phyloP scores from a whole-genome alignment of 306 rosid genomes.

The Trifolium fragiferum region DNA sequence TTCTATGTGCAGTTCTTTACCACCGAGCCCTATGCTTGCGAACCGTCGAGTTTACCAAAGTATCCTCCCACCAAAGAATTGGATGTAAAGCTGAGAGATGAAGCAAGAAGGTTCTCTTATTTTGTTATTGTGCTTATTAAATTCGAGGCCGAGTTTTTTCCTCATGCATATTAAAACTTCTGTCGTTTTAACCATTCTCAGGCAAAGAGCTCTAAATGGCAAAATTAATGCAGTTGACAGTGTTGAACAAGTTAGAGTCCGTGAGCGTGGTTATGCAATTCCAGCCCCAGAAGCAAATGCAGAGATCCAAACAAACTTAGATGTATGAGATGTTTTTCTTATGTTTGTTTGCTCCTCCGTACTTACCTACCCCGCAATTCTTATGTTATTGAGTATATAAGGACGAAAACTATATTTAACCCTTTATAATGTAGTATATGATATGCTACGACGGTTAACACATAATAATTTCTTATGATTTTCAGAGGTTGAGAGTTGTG shows the following conservation, averaged over 20 bases:
- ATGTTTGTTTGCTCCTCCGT: not conserved
- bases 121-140: not conserved
- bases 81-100: constrained; percentile 4
- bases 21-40: not conserved
- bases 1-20: not conserved
- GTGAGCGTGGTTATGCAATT: not conserved
- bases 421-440: not conserved
- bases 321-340: not conserved
- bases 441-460: not conserved
- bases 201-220: not conserved
- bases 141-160: not conserved
- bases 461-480: not conserved
- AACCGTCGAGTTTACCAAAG: not conserved
- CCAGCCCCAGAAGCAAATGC: constrained; percentile 8
- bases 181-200: not conserved
- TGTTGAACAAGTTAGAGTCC: not conserved
- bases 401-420: not conserved
- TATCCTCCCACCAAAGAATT: constrained; percentile 1
- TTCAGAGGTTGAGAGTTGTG: constrained; percentile 77
- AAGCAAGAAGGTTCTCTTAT: not conserved
- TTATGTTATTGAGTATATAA: not conserved
- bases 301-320: constrained; percentile 8
- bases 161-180: not conserved
- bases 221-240: not conserved
- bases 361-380: not conserved